Percentiles rank a stretch among this genome's conserved stretches.
These are phyloP conservation scores for Mycosarcoma mackinlayi DNA, from an alignment of 1,284 basidiomycete genomes.

Conservation along the genomic window DNA sequence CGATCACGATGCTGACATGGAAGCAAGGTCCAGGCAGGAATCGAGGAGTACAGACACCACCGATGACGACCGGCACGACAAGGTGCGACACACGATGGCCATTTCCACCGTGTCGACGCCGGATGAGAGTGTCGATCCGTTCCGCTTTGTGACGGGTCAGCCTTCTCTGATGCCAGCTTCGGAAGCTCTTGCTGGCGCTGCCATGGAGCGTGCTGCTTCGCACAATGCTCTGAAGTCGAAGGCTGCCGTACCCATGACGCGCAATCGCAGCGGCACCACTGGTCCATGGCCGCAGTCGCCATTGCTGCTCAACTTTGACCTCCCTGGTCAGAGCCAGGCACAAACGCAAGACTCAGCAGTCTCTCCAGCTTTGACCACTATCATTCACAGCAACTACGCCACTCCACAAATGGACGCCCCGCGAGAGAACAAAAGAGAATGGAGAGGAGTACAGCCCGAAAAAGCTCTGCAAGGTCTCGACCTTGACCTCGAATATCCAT, in stretches of 20 bases:
- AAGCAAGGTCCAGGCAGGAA: conserved; percentile 26
- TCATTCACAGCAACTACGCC: conserved; percentile 28
- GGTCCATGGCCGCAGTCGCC: conserved; percentile 53
- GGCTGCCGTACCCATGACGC: conserved; percentile 23
- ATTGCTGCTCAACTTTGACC: conserved; percentile 29
- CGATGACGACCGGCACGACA: conserved; percentile 19
- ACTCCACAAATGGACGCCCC: conserved; percentile 19
- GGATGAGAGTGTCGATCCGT: conserved; percentile 25
- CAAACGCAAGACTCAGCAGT: conserved; percentile 2
- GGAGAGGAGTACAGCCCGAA: neutral
- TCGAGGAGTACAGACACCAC: conserved; percentile 34
- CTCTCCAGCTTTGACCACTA: conserved; percentile 34
- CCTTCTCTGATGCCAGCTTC: conserved; percentile 15
- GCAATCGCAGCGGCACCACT: conserved; percentile 36
- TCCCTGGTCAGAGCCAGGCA: neutral
- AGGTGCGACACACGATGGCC: conserved; percentile 21
- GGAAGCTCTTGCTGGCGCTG: neutral
- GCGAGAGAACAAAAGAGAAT: neutral
- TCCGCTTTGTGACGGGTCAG: conserved; percentile 21
- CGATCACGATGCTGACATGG: neutral
- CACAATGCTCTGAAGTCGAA: conserved; percentile 10
- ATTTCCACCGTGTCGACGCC: conserved; percentile 41
- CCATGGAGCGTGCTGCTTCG: conserved; percentile 22
- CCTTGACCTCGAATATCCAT: conserved; percentile 20
- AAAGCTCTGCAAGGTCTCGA: conserved; percentile 24